Evolutionary conservation across 2,329 filamentous ascomycete genomes (phyloP).

Genomic region (Phoma sp.): DNA sequence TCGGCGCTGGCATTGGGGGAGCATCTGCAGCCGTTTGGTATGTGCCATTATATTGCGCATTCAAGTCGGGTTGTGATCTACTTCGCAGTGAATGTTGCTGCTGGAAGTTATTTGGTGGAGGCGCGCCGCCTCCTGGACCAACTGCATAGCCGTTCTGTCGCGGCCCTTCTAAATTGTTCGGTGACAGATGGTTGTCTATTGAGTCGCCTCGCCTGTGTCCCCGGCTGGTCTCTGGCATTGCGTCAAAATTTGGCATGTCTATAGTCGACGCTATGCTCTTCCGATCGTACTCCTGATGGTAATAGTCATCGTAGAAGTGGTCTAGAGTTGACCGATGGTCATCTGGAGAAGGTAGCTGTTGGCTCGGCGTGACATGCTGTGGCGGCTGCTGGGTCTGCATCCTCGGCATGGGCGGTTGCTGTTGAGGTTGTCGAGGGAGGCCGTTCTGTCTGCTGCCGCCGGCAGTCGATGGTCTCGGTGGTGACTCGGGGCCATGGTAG

Average conservation of each 20-base stretch:
- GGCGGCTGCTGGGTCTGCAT: constrained; percentile 25
- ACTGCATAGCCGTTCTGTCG: constrained; percentile 10
- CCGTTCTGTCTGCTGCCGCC: constrained; percentile 36
- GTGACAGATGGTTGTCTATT: constrained; percentile 45
- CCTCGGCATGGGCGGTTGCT: constrained; percentile 40
- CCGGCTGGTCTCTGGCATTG: constrained; percentile 50
- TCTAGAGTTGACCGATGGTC: constrained; percentile 53
- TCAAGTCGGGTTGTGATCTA: constrained; percentile 70
- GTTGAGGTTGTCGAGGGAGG: constrained; percentile 28
- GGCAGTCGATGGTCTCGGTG: constrained; percentile 47
- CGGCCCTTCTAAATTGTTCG: constrained; percentile 10
- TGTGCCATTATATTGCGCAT: constrained; percentile 50
- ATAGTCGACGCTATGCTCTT: constrained; percentile 55
- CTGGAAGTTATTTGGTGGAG: constrained; percentile 29
- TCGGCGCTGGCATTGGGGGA: constrained; percentile 57
- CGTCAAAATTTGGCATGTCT: constrained; percentile 70
- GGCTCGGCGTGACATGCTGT: constrained; percentile 27
- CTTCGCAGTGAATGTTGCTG: constrained; percentile 59
- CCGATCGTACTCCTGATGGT: constrained; percentile 43
- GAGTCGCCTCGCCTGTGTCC: constrained; percentile 45
- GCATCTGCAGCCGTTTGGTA: constrained; percentile 75
- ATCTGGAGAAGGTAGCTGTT: constrained; percentile 29
- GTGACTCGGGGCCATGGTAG: constrained; percentile 47
- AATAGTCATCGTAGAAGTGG: constrained; percentile 58
- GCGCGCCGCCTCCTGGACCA: constrained; percentile 5